Base-by-base conservation (phyloP, 805 yeast genomes). In the Nakazawaea holstii region DNA sequence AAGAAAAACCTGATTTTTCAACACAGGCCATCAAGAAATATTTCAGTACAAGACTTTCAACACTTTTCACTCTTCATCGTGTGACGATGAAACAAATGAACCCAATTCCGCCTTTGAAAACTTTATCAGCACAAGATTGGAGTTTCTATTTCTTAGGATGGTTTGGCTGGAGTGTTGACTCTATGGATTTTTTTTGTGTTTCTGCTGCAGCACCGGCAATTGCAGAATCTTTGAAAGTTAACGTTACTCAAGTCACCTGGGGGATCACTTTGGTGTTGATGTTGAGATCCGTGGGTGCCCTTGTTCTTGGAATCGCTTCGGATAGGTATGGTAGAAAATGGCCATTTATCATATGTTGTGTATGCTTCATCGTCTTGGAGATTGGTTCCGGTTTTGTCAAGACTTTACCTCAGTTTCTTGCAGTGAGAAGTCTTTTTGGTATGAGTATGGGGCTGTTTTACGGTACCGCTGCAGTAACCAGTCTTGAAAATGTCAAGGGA, bases 211-310 rank as follows among this genome's bases (percentile, higher is more conserved):
- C 66, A 8, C 14, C 68, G 1, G 59, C 52, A 11, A 67, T 77
- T 51, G 78, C 81, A n/a, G 45, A 59, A 17, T 53, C 59, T 31
- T 62, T 77, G 14, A 60, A 62, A 17, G 60, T 55, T 5, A 46
- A 65, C 9, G 70, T 71, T 35, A 72, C 63, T 42, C 70, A 68
- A 40, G 61, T 77, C 43, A 70, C 79, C 6, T 77, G 79, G 82
- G 77, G 50, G 17, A 51, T 54, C n/a, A 54, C 57, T 13, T 38
- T 77, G 51, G 82, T 77, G 29, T 66, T 77, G n/a, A 77, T 77
- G 83, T 65, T 77, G 47, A 66, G 83, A 59, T 70, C 80, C 1
- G 74, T 77, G 24, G 83, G 83, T 41, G 80, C 82, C 1, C 51
- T 74, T 8, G 58, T 72, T 11, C 76, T 77, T 55, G 82, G 82